Base-by-base conservation (phyloP, 1,284 basidiomycete genomes). In the Clitocybe nebularis region DNA sequence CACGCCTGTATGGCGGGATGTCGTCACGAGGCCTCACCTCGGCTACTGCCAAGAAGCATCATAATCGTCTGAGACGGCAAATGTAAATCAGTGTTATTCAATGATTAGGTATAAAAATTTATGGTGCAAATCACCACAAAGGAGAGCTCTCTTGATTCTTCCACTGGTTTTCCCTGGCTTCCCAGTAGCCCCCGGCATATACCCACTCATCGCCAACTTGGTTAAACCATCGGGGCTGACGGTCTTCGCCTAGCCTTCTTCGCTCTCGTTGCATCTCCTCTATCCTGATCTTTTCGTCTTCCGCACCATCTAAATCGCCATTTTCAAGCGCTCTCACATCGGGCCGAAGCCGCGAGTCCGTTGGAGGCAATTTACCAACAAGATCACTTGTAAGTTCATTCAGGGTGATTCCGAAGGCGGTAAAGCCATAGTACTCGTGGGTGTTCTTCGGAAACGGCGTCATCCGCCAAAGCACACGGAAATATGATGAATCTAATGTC, bases 301-400 rank as follows among this genome's bases (percentile, higher is more conserved):
- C 93, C 1, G 93, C 92, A 35, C 69, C 56, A 45, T 91, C 84
- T 2, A 89, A 60, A 35, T 88, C 67, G 8, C 92, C 93, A 49
- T 88, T 78, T 61, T 96, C 93, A 33, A 94, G 70, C 3, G 90
- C 89, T 21, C 86, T 71, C 41, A 95, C 88, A 63, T 96, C 93
- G 1, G 92, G 89, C 24, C 93, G 76, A 45, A 80, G 70, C 22
- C 93, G 77, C 5, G 92, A 93, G 60, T 96, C 93, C 0, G 93
- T 93, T 0, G 81, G 78, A 1, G 92, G 87, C 4, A 95, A 62
- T 47, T 75, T 75, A 3, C 72, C 77, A 44, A 77, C 68, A 13
- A 93, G 62, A 56, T 91, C 84, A 32, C 67, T 65, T 3, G 84
- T 84, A 28, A 91, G 73, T 60, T 93, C 90, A 61, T 93, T 93